Conservation (phyloP, 805 yeast genomes). For the Tetrapisispora iriomotensis region DNA sequence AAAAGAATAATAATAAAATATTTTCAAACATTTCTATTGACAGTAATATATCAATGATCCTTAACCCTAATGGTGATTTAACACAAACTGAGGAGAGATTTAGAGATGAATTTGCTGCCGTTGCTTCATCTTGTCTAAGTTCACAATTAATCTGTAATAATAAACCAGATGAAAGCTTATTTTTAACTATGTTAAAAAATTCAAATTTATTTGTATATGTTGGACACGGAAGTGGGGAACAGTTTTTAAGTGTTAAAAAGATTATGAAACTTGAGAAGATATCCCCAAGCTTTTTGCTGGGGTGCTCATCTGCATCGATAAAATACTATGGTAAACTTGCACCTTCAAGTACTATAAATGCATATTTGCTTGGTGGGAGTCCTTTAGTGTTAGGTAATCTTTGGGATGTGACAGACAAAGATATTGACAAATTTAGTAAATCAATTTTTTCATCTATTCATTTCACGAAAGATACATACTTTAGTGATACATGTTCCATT, state of each 20-base stretch:
- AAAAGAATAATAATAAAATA: conserved; percentile 4
- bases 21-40: conserved; percentile 13
- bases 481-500: conserved; percentile 25
- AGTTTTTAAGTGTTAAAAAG: conserved; percentile 49
- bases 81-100: conserved; percentile 53
- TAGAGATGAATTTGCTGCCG: conserved; percentile 32
- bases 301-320: conserved; percentile 82
- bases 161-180: conserved; percentile 48
- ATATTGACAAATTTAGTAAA: conserved; percentile 69
- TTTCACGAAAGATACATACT: conserved; percentile 24
- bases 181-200: conserved; percentile 34
- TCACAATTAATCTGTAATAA: conserved; percentile 49
- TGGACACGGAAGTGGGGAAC: conserved; percentile 98
- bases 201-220: conserved; percentile 58
- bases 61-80: conserved; percentile 81
- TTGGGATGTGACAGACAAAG: conserved; percentile 98
- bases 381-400: conserved; percentile 77
- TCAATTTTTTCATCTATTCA: conserved; percentile 62
- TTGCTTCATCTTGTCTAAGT: conserved; percentile 19
- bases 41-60: conserved; percentile 45
- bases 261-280: conserved; percentile 36
- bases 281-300: conserved; percentile 63
- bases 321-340: conserved; percentile 49
- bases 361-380: conserved; percentile 71
- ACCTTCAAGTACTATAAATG: conserved; percentile 66